A percentile compares a stretch with the other conserved stretches of the same genome.
Conservation (phyloP, 2,329 filamentous ascomycete species). For the Endocalyx cinctus region DNA sequence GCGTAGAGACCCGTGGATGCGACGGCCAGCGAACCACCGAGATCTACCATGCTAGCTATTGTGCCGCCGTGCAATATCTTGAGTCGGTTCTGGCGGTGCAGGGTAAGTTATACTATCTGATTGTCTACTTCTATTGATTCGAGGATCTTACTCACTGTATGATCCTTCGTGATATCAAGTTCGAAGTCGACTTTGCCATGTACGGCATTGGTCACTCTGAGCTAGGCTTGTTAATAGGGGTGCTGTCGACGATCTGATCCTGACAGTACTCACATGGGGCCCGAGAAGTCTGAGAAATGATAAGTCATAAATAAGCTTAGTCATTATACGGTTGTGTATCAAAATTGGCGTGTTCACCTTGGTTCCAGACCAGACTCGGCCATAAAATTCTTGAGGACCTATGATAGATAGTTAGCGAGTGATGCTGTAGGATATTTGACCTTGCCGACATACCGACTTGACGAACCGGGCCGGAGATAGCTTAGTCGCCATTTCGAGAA, state of each 20-base stretch:
- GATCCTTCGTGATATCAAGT: slow-evolving; percentile 67
- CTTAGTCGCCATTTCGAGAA: slow-evolving; percentile 17
- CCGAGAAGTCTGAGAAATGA: slow-evolving; percentile 33
- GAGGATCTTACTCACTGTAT: slow-evolving; percentile 56
- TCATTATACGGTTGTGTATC: not conserved
- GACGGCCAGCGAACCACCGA: slow-evolving; percentile 61
- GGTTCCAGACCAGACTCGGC: slow-evolving; percentile 83
- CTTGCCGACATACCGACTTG: slow-evolving; percentile 57
- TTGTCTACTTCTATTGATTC: not conserved
- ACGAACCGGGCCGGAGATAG: slow-evolving; percentile 60
- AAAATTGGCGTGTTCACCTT: slow-evolving; percentile 50
- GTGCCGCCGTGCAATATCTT: slow-evolving; percentile 75
- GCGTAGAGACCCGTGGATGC: slow-evolving; percentile 59
- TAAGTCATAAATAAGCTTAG: not conserved
- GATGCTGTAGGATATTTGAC: not conserved
- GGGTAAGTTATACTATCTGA: slow-evolving; percentile 3
- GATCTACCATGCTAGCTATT: slow-evolving; percentile 69
- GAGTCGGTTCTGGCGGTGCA: slow-evolving; percentile 59
- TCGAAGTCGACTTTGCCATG: slow-evolving; percentile 71
- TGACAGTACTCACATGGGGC: slow-evolving; percentile 29
- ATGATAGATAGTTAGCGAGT: slow-evolving; percentile 1
- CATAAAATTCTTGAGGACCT: slow-evolving; percentile 86
- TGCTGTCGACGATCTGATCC: not conserved
- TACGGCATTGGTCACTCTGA: slow-evolving; percentile 60
- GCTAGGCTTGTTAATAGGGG: slow-evolving; percentile 35